Evolutionary conservation across 1,139 yeast species (phyloP), one percentile per base, ranked within the genome.

Genomic region (Pichia inconspicua): DNA sequence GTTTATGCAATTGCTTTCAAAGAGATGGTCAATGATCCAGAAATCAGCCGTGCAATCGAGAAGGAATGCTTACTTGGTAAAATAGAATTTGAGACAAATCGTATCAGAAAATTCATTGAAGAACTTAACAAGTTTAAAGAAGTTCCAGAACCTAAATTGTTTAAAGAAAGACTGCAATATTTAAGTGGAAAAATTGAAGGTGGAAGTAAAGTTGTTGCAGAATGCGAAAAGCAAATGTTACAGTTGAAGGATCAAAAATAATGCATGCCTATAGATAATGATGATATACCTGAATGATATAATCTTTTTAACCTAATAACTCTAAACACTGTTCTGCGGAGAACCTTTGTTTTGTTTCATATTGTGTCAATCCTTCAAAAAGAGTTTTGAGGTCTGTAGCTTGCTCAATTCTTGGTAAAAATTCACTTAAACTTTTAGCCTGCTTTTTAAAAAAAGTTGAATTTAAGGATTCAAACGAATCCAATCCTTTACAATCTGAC

Each of bases 1-100:
- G 69, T 92, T 25, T 90, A 73, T 64, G 76, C 77, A 52, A 88
- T 92, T 0, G 96, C 97, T 0, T 92, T 92, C 68, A 63, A 71
- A 48, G 74, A 77, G 49, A 71, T 92, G 59, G 74, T 82, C 5
- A 60, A 70, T 1, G 92, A 88, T 62, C 60, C 69, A 15, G 73
- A 75, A 37, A 68, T 86, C 11, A 75, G 71, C 52, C 79, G 78
- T 27, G 71, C 79, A 25, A 74, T 86, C 65, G 95, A 88, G 62
- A 72, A 82, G 2, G 74, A 78, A 31, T 79, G 81, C 54, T 67
- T 83, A 46, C 68, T 71, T 44, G 72, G 72, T 42, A 67, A 82
- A 48, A 75, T 87, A 43, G 65, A 71, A 12, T 64, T 77, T 46
- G 95, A 88, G 59, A 76, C 76, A n/a, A 72, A 70, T 5, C 79